phyloP scores from a whole-genome alignment of 2,329 filamentous ascomycete species.

The Fusarium dimerum region DNA sequence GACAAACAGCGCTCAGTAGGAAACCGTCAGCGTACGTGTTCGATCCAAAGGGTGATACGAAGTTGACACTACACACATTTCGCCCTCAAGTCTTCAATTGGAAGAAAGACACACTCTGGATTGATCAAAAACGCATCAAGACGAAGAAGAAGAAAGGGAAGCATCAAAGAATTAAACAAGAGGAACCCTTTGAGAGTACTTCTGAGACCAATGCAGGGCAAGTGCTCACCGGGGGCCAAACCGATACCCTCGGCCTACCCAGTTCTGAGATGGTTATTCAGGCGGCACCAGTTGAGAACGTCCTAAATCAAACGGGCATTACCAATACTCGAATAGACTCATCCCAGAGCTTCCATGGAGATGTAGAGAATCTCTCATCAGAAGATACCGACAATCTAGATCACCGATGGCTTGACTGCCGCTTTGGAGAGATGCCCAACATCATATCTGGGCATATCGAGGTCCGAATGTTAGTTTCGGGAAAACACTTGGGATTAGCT shows the following conservation, averaged over 20 bases:
- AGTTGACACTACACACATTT: background rate
- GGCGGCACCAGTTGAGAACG: too few relatives aligned
- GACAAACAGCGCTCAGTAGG: too few relatives aligned
- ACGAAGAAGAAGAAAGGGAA: background rate
- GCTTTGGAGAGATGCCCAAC: background rate
- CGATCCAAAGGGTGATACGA: background rate
- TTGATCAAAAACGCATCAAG: background rate
- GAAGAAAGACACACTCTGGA: background rate
- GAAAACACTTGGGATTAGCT: conserved; percentile 2
- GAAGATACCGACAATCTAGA: background rate
- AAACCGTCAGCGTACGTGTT: background rate
- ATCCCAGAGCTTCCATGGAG: too few relatives aligned
- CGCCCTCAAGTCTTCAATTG: background rate
- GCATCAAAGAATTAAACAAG: background rate
- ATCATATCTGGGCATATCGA: rapidly evolving
- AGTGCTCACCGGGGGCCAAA: too few relatives aligned
- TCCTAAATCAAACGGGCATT: too few relatives aligned
- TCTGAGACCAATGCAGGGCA: too few relatives aligned
- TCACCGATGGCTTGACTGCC: rapidly evolving
- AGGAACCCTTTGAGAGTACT: background rate
- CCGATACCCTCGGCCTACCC: too few relatives aligned
- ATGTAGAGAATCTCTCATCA: too few relatives aligned
- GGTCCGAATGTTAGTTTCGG: background rate
- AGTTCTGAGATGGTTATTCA: too few relatives aligned
- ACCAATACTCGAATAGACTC: background rate